A percentile compares a stretch with the other conserved stretches of the same genome.
Conservation (phyloP, 192 early-diverging fungal species). For the Phycomyces blakesleeanus region DNA sequence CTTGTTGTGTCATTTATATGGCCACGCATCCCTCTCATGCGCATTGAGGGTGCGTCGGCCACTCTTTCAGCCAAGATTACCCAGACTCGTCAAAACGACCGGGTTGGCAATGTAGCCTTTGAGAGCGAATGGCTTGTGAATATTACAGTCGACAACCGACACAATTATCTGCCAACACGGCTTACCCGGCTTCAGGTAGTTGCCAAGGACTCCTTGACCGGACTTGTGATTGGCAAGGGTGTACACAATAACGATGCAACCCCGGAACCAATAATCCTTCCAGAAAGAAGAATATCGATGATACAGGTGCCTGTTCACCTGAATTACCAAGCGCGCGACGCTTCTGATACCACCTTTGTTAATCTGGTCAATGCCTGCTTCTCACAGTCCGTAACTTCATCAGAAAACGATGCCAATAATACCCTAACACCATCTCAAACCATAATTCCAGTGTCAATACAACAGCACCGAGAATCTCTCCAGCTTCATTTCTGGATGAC, state of each 20-base stretch:
- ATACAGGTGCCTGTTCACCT: slow-evolving; percentile 17
- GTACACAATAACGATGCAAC: neutral
- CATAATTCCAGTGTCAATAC: neutral
- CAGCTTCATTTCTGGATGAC: slow-evolving; percentile 29
- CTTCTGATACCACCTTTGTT: slow-evolving; percentile 24
- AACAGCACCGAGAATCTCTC: slow-evolving; percentile 8
- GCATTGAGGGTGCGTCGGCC: slow-evolving; percentile 14
- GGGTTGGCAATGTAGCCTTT: slow-evolving; percentile 19
- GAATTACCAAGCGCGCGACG: slow-evolving; percentile 18
- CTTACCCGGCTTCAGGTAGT: slow-evolving; percentile 13
- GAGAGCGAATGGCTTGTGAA: slow-evolving; percentile 21
- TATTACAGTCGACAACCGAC: slow-evolving; percentile 22
- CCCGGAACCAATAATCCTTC: neutral
- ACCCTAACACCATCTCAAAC: neutral
- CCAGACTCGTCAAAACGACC: slow-evolving; percentile 10
- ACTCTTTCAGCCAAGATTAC: slow-evolving; percentile 6
- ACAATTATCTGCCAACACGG: slow-evolving; percentile 22
- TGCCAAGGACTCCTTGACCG: slow-evolving; percentile 19
- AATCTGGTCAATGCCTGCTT: slow-evolving; percentile 25
- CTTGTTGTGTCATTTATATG: slow-evolving; percentile 14
- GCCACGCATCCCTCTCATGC: slow-evolving; percentile 21
- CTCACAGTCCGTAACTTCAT: neutral
- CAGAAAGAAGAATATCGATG: slow-evolving; percentile 9
- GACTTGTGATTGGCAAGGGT: slow-evolving; percentile 22
- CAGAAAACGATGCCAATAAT: neutral